phyloP scores from a whole-genome alignment of 495 filamentous ascomycete genomes.

The Daldinia vernicosa region DNA sequence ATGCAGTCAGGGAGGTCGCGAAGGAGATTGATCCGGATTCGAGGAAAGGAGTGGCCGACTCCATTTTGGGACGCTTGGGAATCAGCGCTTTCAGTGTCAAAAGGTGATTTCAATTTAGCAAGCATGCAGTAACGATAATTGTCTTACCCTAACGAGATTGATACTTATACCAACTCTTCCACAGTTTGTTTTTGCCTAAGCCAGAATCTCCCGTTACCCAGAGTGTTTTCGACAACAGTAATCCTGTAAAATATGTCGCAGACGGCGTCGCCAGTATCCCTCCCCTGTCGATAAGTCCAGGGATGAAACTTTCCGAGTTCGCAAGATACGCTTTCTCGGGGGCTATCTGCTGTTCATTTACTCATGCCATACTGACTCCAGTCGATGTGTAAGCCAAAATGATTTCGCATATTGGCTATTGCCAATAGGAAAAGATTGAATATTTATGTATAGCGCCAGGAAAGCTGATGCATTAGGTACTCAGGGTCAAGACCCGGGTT shows the following conservation, averaged over 20 bases:
- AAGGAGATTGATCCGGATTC: conserved; percentile 45
- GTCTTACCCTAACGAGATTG: conserved; percentile 29
- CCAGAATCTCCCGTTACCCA: conserved; percentile 20
- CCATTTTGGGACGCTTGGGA: conserved; percentile 40
- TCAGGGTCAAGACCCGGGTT: conserved; percentile 78
- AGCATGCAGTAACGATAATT: conserved; percentile 38
- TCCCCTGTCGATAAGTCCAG: conserved; percentile 21
- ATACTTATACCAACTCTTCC: conserved; percentile 40
- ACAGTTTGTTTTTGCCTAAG: conserved; percentile 32
- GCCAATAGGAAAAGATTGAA: conserved; percentile 5
- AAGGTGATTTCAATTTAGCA: conserved; percentile 46
- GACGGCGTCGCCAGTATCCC: conserved; percentile 28
- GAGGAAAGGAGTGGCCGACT: conserved; percentile 40
- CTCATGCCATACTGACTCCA: conserved; percentile 82
- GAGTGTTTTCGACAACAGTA: conserved; percentile 36
- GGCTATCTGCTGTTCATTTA: conserved; percentile 85
- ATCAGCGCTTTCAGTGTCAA: conserved; percentile 39
- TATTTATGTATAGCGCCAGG: conserved; percentile 4
- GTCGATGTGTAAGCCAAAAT: conserved; percentile 80
- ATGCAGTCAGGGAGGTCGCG: conserved; percentile 46
- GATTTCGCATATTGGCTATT: conserved; percentile 27
- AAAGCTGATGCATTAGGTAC: conserved; percentile 34
- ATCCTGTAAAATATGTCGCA: conserved; percentile 37
- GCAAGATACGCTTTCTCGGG: conserved; percentile 82
- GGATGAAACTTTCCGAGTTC: conserved; percentile 31